Conservation (phyloP, 2,329 filamentous ascomycete species). For the Hypoxylon sp. region DNA sequence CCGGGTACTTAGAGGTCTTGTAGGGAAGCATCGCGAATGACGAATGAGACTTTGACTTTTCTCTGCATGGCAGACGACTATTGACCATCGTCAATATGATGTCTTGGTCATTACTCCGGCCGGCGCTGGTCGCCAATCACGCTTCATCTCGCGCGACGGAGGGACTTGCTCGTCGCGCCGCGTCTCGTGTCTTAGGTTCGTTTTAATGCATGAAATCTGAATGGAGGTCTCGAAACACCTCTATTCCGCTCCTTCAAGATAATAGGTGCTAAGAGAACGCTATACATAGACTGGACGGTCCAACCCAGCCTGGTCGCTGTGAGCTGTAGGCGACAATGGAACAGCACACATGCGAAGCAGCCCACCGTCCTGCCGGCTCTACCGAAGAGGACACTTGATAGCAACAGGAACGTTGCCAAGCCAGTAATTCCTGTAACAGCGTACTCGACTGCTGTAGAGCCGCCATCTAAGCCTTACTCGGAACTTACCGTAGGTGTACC, state of each 20-base stretch:
- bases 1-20: constrained; percentile 25
- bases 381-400: constrained; percentile 43
- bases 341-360: constrained; percentile 49
- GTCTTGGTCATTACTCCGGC: constrained; percentile 48
- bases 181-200: constrained; percentile 51
- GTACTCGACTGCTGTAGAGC: constrained; percentile 52
- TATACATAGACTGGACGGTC: constrained; percentile 46
- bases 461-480: constrained; percentile 73
- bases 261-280: constrained; percentile 47
- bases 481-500: constrained; percentile 83
- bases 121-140: constrained; percentile 50
- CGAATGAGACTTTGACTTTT: constrained; percentile 40
- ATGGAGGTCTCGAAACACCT: constrained; percentile 19
- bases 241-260: constrained; percentile 21
- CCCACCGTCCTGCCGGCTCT: constrained; percentile 49
- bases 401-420: constrained; percentile 38
- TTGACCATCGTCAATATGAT: constrained; percentile 48
- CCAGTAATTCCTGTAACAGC: constrained; percentile 47
- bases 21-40: constrained; percentile 43
- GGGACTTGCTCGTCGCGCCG: constrained; percentile 44
- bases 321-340: constrained; percentile 47
- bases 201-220: constrained; percentile 33
- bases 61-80: constrained; percentile 46
- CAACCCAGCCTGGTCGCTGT: constrained; percentile 37
- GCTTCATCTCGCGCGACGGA: constrained; percentile 48